Conservation (phyloP, 2,329 filamentous ascomycete genomes). For the Apiospora phragmitis region DNA sequence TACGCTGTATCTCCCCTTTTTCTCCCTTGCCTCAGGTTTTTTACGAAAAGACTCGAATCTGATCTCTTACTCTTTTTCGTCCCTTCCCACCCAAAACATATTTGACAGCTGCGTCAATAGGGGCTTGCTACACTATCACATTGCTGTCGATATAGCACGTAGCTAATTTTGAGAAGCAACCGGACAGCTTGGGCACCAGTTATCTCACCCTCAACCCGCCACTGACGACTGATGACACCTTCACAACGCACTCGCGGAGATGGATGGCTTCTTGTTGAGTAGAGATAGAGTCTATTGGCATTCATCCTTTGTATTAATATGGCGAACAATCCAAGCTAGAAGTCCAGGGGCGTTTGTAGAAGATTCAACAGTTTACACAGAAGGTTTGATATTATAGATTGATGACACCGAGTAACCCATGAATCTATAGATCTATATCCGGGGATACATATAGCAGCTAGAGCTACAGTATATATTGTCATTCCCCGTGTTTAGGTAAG, state of each 20-base stretch:
- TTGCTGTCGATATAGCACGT: background rate
- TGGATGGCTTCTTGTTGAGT: background rate
- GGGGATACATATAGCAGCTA: background rate
- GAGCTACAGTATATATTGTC: background rate
- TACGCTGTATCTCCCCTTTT: background rate
- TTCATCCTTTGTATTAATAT: background rate
- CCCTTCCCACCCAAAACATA: background rate
- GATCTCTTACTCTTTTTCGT: background rate
- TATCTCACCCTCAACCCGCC: background rate
- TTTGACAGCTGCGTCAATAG: background rate
- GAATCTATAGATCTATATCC: background rate
- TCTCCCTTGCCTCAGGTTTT: background rate
- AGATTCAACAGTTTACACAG: too few species aligned
- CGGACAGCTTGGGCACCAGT: too few species aligned
- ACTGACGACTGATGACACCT: background rate
- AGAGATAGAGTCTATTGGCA: background rate
- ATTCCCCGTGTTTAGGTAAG: background rate
- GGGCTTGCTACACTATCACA: background rate
- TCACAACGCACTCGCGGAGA: background rate
- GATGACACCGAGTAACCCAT: background rate
- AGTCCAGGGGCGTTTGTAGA: background rate
- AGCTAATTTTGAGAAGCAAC: too few species aligned
- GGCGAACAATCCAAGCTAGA: background rate
- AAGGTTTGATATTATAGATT: too few species aligned
- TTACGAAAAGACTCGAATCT: background rate